Percentiles rank a stretch among this genome's conserved stretches.
These are phyloP conservation scores for Cymbidium sinense DNA, from an alignment of 106 monocot species.

Conservation along the genomic window DNA sequence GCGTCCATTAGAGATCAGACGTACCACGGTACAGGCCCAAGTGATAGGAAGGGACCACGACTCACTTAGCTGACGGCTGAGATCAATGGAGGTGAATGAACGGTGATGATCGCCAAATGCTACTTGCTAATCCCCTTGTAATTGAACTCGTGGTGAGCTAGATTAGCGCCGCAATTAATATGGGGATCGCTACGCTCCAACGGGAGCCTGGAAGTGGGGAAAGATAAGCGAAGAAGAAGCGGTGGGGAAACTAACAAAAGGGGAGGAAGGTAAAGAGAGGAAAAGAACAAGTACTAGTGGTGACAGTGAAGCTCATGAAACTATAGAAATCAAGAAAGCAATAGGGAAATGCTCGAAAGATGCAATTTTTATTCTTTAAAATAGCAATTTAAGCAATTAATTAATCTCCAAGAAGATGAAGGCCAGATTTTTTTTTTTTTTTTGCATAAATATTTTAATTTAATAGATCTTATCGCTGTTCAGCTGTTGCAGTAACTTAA, in stretches of 20 bases:
- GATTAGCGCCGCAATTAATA: conserved; percentile 11
- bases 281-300: not conserved
- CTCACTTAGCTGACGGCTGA: not conserved
- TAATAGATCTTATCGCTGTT: not conserved
- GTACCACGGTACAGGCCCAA: not conserved
- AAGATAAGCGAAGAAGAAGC: not conserved
- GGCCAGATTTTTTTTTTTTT: not conserved
- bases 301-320: conserved; percentile 1
- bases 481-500: not conserved
- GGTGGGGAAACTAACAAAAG: not conserved
- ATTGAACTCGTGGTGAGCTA: not conserved
- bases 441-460: not conserved
- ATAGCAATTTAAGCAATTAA: not conserved
- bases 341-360: not conserved
- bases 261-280: not conserved
- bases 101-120: not conserved
- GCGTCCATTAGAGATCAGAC: conserved; percentile 4
- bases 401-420: not conserved
- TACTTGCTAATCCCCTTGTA: not conserved
- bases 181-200: conserved; percentile 5
- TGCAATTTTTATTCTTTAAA: not conserved
- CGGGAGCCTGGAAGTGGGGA: not conserved
- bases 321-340: not conserved
- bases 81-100: not conserved
- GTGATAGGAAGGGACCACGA: conserved; percentile 2